These are phyloP conservation scores for Diutina rugosa DNA, from an alignment of 1,139 yeast species.

Conservation along the genomic window DNA sequence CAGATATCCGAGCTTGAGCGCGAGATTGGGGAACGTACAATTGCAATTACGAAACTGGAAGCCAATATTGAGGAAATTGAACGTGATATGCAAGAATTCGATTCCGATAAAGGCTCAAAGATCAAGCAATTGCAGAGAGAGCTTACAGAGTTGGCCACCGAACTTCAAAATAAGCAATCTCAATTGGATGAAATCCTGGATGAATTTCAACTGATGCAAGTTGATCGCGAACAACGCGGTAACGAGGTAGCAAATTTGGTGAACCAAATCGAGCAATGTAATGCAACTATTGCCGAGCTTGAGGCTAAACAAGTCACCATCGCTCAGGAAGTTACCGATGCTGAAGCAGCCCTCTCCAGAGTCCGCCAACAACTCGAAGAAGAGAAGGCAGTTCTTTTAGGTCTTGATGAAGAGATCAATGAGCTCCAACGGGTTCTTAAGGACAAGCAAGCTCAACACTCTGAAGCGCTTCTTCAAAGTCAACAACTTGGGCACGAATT, in stretches of 20 bases:
- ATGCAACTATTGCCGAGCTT: slow-evolving; percentile 25
- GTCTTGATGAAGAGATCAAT: slow-evolving; percentile 66
- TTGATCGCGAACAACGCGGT: slow-evolving; percentile 59
- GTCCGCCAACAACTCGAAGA: slow-evolving; percentile 37
- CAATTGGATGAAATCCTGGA: slow-evolving; percentile 35
- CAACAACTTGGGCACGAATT: slow-evolving; percentile 56
- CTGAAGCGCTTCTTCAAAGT: slow-evolving; percentile 38
- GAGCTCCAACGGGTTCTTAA: slow-evolving; percentile 45
- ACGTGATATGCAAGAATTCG: slow-evolving; percentile 74
- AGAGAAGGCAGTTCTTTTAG: slow-evolving; percentile 52
- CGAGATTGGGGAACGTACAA: slow-evolving; percentile 21
- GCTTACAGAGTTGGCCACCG: slow-evolving; percentile 23
- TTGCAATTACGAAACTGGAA: slow-evolving; percentile 12
- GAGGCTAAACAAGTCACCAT: slow-evolving; percentile 16
- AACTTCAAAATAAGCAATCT: slow-evolving; percentile 26
- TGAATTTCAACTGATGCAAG: slow-evolving; percentile 48
- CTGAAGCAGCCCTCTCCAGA: slow-evolving; percentile 17
- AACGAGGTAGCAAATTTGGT: slow-evolving; percentile 38
- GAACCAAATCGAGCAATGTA: slow-evolving; percentile 25
- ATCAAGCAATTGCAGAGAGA: slow-evolving; percentile 55
- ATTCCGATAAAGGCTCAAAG: slow-evolving; percentile 68
- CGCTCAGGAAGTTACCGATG: slow-evolving; percentile 13
- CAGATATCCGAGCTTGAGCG: slow-evolving; percentile 36
- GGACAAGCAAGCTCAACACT: slow-evolving; percentile 36
- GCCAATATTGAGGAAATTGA: slow-evolving; percentile 46